Conservation (phyloP, 805 yeast genomes). For the Kazachstania viticola region DNA sequence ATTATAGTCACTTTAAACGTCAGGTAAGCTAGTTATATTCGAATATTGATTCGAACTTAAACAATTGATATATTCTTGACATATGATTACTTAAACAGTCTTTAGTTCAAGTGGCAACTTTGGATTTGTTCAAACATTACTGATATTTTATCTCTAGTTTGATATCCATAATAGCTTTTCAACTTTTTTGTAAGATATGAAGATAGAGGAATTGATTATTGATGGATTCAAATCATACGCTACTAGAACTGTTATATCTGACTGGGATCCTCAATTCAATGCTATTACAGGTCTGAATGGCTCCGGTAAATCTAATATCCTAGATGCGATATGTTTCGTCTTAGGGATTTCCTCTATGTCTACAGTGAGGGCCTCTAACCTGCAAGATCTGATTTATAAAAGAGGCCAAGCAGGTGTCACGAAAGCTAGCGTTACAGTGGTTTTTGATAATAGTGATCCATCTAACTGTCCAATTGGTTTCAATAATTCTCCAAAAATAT, state of each 20-base stretch:
- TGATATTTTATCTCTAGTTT: no score
- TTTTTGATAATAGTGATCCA: slow-evolving; percentile 77
- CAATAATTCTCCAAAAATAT: slow-evolving; percentile 62
- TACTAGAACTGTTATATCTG: slow-evolving; percentile 86
- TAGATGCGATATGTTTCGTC: slow-evolving; percentile 97
- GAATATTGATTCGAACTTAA: no score
- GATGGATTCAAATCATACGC: slow-evolving; percentile 98
- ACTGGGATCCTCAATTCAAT: slow-evolving; percentile 94
- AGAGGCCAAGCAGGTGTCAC: slow-evolving; percentile 98
- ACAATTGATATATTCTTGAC: no score
- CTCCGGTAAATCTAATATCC: slow-evolving; percentile 90
- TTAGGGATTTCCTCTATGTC: slow-evolving; percentile 89
- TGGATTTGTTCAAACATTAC: no score
- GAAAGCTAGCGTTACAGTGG: slow-evolving; percentile 91
- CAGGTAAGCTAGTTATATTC: no score
- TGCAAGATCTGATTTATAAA: slow-evolving; percentile 90
- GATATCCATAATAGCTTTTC: no score
- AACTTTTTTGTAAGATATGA: no score
- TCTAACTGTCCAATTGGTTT: slow-evolving; percentile 79
- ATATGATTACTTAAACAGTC: no score
- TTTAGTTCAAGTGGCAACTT: no score
- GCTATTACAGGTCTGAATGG: slow-evolving; percentile 98
- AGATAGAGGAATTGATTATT: slow-evolving; percentile 88
- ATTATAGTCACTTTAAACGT: no score
- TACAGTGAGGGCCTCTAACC: slow-evolving; percentile 86